A percentile compares a stretch with the other conserved stretches of the same genome.
Conservation (phyloP, 208 protist species). For the Crithidia fasciculata region DNA sequence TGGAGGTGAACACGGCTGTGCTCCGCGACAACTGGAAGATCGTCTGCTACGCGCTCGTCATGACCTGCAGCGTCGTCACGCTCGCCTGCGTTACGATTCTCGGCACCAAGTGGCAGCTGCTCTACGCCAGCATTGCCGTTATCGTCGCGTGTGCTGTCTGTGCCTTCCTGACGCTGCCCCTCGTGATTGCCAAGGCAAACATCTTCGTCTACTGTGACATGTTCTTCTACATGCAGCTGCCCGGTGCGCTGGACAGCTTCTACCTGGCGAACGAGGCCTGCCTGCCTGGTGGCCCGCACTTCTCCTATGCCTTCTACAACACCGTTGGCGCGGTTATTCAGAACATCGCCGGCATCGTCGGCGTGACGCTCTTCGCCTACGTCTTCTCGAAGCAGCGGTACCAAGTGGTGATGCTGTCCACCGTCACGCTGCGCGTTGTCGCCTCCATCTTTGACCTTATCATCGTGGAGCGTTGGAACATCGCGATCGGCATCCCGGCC, state of each 20-base stretch:
- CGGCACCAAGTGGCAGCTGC: constrained; percentile 28
- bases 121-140: constrained; percentile 27
- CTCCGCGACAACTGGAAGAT: constrained; percentile 26
- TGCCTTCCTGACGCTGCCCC: constrained; percentile 33
- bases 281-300: constrained; percentile 53
- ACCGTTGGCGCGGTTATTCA: constrained; percentile 45
- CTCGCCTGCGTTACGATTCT: constrained; percentile 34
- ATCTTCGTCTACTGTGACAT: constrained; percentile 30
- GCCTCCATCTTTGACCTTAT: constrained; percentile 69
- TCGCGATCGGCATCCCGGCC: constrained; percentile 50
- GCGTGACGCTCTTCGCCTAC: constrained; percentile 55
- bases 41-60: constrained; percentile 28
- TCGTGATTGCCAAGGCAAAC: constrained; percentile 38
- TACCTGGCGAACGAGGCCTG: constrained; percentile 46
- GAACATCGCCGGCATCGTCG: constrained; percentile 50
- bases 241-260: constrained; percentile 53
- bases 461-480: constrained; percentile 76
- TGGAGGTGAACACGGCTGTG: constrained; percentile 34
- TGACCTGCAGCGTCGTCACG: constrained; percentile 34
- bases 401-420: constrained; percentile 52
- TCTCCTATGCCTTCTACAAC: constrained; percentile 59
- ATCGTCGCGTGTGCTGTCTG: constrained; percentile 11
- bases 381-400: constrained; percentile 56
- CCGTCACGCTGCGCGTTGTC: constrained; percentile 43
- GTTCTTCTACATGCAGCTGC: constrained; percentile 53